Conservation (phyloP, 2,329 filamentous ascomycete genomes). For the Amauroascus niger region DNA sequence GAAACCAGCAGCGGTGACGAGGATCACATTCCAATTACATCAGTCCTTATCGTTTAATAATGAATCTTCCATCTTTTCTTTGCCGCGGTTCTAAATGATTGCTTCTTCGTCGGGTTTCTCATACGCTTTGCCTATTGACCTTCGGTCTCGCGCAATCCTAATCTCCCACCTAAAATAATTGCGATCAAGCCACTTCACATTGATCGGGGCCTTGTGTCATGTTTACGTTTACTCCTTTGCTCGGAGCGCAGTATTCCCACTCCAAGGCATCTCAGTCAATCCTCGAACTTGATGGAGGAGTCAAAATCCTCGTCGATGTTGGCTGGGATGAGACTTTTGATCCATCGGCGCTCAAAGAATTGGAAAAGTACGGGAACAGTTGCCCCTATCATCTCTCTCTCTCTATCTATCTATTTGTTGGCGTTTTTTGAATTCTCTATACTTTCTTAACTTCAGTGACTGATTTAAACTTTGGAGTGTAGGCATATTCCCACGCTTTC, state of each 20-base stretch:
- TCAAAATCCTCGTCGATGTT: conserved; percentile 89
- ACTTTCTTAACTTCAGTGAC: background rate
- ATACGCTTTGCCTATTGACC: background rate
- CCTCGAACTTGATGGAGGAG: conserved; percentile 87
- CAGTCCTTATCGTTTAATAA: background rate
- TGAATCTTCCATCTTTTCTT: background rate
- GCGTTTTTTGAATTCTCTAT: background rate
- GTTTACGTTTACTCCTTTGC: conserved; percentile 91
- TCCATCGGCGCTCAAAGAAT: conserved; percentile 65
- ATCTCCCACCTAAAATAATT: background rate
- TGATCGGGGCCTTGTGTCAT: conserved; percentile 42
- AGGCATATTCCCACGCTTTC: conserved; percentile 88
- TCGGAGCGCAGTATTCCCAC: conserved; percentile 72
- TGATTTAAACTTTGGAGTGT: background rate
- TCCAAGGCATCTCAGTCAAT: conserved; percentile 89
- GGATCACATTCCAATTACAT: background rate
- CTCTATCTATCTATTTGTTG: too few species aligned
- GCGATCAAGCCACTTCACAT: background rate
- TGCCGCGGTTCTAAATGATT: background rate
- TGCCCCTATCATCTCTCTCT: background rate
- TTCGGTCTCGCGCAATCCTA: background rate
- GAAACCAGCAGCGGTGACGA: background rate
- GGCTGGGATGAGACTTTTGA: conserved; percentile 95
- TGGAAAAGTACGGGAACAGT: conserved; percentile 66
- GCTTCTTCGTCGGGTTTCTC: background rate